Conservation (phyloP, 257 asterid genomes). For the Eucommia ulmoides region DNA sequence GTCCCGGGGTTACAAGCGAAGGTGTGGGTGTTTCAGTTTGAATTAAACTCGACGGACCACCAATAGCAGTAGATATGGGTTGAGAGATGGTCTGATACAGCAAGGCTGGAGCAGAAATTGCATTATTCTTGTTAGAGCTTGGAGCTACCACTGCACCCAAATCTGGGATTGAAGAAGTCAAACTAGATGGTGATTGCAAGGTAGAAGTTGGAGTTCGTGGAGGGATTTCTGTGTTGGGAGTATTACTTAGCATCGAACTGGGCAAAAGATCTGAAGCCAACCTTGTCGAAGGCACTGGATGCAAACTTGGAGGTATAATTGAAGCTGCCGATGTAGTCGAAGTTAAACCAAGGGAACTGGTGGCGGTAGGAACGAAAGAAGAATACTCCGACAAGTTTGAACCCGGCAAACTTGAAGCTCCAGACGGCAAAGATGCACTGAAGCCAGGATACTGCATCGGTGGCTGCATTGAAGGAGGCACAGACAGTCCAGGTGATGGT, state of each 20-base stretch:
- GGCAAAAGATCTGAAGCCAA: slow-evolving; percentile 33
- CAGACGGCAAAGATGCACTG: slow-evolving; percentile 44
- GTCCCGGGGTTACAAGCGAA: slow-evolving; percentile 75
- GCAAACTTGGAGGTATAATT: slow-evolving; percentile 32
- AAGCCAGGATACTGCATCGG: slow-evolving; percentile 56
- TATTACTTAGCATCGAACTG: slow-evolving; percentile 33
- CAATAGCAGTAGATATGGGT: slow-evolving; percentile 21
- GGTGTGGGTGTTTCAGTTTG: slow-evolving; percentile 43
- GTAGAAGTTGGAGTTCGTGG: slow-evolving; percentile 26
- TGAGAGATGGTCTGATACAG: slow-evolving; percentile 32
- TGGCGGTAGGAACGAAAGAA: slow-evolving; percentile 31
- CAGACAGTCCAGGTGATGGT: slow-evolving; percentile 68
- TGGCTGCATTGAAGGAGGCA: slow-evolving; percentile 73
- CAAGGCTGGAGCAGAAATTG: slow-evolving; percentile 26
- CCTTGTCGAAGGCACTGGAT: slow-evolving; percentile 36
- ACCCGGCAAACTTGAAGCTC: slow-evolving; percentile 30
- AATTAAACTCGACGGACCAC: slow-evolving; percentile 32
- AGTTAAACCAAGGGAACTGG: slow-evolving; percentile 29
- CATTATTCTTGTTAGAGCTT: slow-evolving; percentile 29
- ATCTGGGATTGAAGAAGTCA: slow-evolving; percentile 34
- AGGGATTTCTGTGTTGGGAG: slow-evolving; percentile 32
- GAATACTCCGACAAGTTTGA: slow-evolving; percentile 48
- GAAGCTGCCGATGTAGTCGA: slow-evolving; percentile 36
- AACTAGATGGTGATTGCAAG: too few relatives aligned
- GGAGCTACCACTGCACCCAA: slow-evolving; percentile 24